phyloP scores from a whole-genome alignment of 495 filamentous ascomycete species.

The Penicillium samsonianum region DNA sequence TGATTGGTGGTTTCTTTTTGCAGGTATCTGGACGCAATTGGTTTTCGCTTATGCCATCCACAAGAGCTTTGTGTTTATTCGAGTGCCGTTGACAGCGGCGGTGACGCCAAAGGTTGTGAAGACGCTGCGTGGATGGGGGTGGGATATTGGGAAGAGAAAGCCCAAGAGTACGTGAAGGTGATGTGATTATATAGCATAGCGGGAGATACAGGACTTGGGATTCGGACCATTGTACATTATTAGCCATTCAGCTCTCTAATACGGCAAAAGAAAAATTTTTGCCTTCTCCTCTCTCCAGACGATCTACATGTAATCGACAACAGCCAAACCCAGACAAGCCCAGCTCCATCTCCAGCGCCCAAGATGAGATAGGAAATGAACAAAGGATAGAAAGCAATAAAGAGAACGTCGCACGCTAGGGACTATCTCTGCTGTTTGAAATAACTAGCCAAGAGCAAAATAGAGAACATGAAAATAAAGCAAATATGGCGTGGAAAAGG shows the following conservation, averaged over 20 bases:
- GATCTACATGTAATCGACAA: slow-evolving; percentile 23
- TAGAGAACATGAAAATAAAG: slow-evolving; percentile 1
- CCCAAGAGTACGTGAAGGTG: slow-evolving; percentile 42
- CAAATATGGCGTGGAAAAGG: slow-evolving; percentile 4
- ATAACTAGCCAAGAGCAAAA: slow-evolving; percentile 13
- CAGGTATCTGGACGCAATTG: slow-evolving; percentile 82
- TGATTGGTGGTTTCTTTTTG: slow-evolving; percentile 5
- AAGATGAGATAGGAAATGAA: slow-evolving; percentile 7
- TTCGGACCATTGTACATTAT: slow-evolving; percentile 39
- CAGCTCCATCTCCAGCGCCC: slow-evolving; percentile 23
- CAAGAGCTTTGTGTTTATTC: slow-evolving; percentile 95
- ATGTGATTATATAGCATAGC: slow-evolving; percentile 33
- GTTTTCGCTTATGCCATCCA: slow-evolving; percentile 96
- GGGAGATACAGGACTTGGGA: slow-evolving; percentile 22
- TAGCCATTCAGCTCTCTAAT: slow-evolving; percentile 34
- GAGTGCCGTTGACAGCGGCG: slow-evolving; percentile 86
- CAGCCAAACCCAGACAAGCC: slow-evolving; percentile 13
- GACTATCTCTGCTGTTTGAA: slow-evolving; percentile 2
- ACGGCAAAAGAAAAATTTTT: too few species aligned
- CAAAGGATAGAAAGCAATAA: slow-evolving; percentile 1
- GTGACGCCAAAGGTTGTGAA: slow-evolving; percentile 91
- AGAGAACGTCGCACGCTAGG: slow-evolving; percentile 7
- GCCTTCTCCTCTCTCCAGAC: too few species aligned
- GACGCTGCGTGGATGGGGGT: slow-evolving; percentile 80
- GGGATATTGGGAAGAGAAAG: slow-evolving; percentile 66